Percentiles rank a stretch among this genome's conserved stretches.
These are phyloP conservation scores for Trichophyton equinum DNA, from an alignment of 2,329 filamentous ascomycete genomes.

Conservation along the genomic window DNA sequence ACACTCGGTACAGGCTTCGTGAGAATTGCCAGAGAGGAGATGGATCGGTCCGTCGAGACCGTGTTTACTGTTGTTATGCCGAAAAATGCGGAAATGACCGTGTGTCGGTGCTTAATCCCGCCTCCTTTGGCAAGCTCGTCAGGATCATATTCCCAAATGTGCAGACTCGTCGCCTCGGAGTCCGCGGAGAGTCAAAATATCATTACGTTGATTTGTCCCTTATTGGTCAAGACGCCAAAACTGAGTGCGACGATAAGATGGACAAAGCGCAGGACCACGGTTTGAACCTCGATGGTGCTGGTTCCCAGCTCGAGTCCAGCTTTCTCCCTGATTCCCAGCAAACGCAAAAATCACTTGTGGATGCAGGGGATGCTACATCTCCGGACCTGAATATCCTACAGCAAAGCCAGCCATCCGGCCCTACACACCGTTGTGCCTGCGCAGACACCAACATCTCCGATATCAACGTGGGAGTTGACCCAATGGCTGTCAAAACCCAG, in stretches of 20 bases:
- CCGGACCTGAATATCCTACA: not conserved
- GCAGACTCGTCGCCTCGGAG: conserved; percentile 80
- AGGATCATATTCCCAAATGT: conserved; percentile 91
- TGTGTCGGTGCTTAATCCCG: conserved; percentile 89
- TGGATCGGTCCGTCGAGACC: conserved; percentile 71
- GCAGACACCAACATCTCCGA: not conserved
- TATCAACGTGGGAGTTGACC: conserved; percentile 6
- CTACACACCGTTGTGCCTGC: not conserved
- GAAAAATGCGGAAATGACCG: conserved; percentile 83
- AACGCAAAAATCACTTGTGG: not conserved
- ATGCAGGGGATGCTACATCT: not conserved
- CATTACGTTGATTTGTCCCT: conserved; percentile 57
- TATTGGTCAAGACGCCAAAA: conserved; percentile 33
- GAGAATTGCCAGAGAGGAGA: conserved; percentile 36
- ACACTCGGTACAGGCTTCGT: conserved; percentile 27
- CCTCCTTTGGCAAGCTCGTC: conserved; percentile 94
- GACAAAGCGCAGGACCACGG: not conserved
- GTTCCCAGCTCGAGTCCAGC: not conserved
- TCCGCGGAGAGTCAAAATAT: conserved; percentile 95
- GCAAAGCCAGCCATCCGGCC: not conserved
- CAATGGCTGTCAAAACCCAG: conserved; percentile 19
- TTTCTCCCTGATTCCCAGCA: not conserved
- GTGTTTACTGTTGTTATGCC: conserved; percentile 92
- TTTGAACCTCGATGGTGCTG: not conserved
- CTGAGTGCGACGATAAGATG: conserved; percentile 8